Evolutionary conservation across 2,329 filamentous ascomycete species (phyloP).

Genomic region (Pyrenochaeta sp.): DNA sequence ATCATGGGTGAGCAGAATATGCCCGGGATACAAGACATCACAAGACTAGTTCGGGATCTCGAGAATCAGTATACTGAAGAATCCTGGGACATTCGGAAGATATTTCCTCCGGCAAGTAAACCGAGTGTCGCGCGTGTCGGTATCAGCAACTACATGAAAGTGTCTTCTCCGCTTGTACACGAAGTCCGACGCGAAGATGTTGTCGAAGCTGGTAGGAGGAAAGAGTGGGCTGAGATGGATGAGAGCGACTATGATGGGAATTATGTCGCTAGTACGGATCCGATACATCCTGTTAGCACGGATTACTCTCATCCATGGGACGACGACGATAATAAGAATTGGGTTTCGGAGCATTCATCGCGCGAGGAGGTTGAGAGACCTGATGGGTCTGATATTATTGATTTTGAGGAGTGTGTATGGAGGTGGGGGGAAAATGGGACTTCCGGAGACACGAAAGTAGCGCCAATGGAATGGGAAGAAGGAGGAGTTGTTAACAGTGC

Average conservation of each 20-base stretch:
- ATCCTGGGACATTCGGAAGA: conserved; percentile 22
- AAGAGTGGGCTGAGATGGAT: conserved; percentile 9
- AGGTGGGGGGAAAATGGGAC: conserved; percentile 11
- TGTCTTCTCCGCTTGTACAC: conserved; percentile 18
- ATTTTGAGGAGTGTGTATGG: conserved; percentile 5
- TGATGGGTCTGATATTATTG: neutral
- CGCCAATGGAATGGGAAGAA: neutral
- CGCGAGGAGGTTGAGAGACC: conserved; percentile 8
- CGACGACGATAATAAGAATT: conserved; percentile 18
- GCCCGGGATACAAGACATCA: conserved; percentile 12
- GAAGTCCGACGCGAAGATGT: conserved; percentile 34
- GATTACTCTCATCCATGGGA: conserved; percentile 22
- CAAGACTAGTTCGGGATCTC: conserved; percentile 18
- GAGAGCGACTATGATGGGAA: conserved; percentile 26
- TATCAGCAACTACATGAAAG: neutral
- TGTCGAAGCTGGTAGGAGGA: neutral
- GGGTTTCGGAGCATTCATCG: conserved; percentile 14
- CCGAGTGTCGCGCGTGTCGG: conserved; percentile 10
- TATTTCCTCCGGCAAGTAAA: conserved; percentile 15
- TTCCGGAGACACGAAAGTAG: too few relatives aligned
- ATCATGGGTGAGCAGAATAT: neutral
- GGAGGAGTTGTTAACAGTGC: neutral
- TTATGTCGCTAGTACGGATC: conserved; percentile 31
- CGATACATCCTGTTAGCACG: conserved; percentile 30
- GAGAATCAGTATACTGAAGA: conserved; percentile 12